Evolutionary conservation across 2,329 filamentous ascomycete species (phyloP).

Genomic region (Venturia oleaginea): DNA sequence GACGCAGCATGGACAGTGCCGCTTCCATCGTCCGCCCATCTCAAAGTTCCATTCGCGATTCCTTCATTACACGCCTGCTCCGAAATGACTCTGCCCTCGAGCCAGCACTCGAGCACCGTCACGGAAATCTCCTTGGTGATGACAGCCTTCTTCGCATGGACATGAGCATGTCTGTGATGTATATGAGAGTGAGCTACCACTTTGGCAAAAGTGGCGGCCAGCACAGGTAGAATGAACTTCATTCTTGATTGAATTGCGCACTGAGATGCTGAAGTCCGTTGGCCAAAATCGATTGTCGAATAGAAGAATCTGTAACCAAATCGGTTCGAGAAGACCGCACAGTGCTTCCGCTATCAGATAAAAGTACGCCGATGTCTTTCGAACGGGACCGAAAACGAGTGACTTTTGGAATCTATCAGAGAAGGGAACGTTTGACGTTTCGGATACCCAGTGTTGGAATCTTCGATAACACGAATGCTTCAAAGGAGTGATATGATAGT

Average conservation of each 20-base stretch:
- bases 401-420: neutral
- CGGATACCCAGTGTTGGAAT: neutral
- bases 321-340: neutral
- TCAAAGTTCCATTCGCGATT: slow-evolving; percentile 56
- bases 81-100: slow-evolving; percentile 55
- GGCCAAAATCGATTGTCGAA: neutral
- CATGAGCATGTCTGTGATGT: neutral
- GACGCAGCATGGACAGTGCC: slow-evolving; percentile 33
- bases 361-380: neutral
- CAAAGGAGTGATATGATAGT: slow-evolving; percentile 1
- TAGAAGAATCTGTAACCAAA: neutral
- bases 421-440: too few relatives aligned
- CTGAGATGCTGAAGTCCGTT: neutral
- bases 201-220: neutral
- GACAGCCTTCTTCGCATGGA: slow-evolving; percentile 21
- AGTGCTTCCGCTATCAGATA: neutral
- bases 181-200: neutral
- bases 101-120: slow-evolving; percentile 53
- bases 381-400: neutral
- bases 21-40: slow-evolving; percentile 55
- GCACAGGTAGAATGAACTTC: neutral
- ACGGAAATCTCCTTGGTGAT: slow-evolving; percentile 52
- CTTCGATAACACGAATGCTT: neutral
- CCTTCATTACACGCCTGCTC: slow-evolving; percentile 60
- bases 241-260: neutral